Evolutionary conservation across 2,329 filamentous ascomycete genomes (phyloP).

Genomic region (Cladophialophora yegresii): DNA sequence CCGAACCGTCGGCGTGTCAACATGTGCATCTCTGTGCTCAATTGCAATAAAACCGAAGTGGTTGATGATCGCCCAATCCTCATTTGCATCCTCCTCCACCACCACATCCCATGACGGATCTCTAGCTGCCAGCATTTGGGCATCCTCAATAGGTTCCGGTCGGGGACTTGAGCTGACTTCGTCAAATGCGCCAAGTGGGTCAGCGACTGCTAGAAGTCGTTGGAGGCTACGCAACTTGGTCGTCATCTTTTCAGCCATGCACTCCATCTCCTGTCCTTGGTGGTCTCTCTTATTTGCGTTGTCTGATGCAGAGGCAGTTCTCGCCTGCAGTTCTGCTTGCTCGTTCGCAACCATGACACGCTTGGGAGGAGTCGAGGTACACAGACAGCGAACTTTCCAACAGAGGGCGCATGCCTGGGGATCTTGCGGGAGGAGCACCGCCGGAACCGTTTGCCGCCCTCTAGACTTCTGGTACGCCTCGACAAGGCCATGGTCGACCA

Average conservation of each 20-base stretch:
- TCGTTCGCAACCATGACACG: not conserved
- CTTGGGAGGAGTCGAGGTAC: not conserved
- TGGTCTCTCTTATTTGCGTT: not conserved
- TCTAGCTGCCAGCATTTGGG: not conserved
- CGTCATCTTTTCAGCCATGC: not conserved
- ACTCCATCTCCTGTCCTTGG: not conserved
- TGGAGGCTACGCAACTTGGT: not conserved
- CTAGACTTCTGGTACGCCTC: not conserved
- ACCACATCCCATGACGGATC: conserved; percentile 13
- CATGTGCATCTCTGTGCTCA: conserved; percentile 10
- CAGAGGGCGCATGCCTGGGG: not conserved
- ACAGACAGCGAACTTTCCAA: not conserved
- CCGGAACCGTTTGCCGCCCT: not conserved
- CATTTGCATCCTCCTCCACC: conserved; percentile 5
- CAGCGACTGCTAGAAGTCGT: not conserved
- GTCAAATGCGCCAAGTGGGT: not conserved
- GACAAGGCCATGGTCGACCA: not conserved
- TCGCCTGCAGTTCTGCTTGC: not conserved
- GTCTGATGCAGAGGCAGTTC: not conserved
- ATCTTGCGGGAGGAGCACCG: not conserved
- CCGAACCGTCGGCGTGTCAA: conserved; percentile 5
- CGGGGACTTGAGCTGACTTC: not conserved
- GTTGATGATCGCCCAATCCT: conserved; percentile 15
- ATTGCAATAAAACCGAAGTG: conserved; percentile 10
- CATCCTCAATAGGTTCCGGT: not conserved